Evolutionary conservation across 176 grass and related monocot species (phyloP).

Genomic region (Alloteropsis semialata): DNA sequence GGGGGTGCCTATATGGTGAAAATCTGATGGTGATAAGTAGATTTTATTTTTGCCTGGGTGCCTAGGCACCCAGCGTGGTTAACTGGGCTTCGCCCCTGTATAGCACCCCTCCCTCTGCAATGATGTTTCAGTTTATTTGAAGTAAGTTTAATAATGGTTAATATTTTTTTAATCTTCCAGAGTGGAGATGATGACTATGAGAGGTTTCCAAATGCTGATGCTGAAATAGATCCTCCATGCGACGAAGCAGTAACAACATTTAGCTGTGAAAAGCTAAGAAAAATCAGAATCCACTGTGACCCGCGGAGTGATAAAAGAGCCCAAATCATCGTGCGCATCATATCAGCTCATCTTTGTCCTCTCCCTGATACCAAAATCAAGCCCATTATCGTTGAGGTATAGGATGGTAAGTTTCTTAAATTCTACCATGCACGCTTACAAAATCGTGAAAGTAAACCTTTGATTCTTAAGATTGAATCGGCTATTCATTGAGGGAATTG

Average conservation of each 20-base stretch:
- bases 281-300: neutral
- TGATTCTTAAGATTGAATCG: neutral
- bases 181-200: constrained; percentile 16
- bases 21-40: too few species aligned
- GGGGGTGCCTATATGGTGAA: too few species aligned
- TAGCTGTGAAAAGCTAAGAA: constrained; percentile 24
- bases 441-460: neutral
- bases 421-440: neutral
- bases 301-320: constrained; percentile 1
- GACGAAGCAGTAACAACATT: neutral
- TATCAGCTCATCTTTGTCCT: neutral
- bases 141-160: neutral
- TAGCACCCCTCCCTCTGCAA: neutral
- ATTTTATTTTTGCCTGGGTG: too few species aligned
- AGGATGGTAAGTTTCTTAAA: neutral
- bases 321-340: constrained; percentile 6
- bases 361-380: constrained; percentile 4
- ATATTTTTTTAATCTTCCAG: neutral
- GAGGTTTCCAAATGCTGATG: neutral
- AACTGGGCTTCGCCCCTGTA: too few species aligned
- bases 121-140: neutral
- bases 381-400: neutral
- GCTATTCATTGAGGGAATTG: neutral
- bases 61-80: too few species aligned
- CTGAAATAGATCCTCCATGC: neutral